These are phyloP conservation scores for Coemansia sp. DNA, from an alignment of 192 early-diverging fungal species.

Conservation along the genomic window DNA sequence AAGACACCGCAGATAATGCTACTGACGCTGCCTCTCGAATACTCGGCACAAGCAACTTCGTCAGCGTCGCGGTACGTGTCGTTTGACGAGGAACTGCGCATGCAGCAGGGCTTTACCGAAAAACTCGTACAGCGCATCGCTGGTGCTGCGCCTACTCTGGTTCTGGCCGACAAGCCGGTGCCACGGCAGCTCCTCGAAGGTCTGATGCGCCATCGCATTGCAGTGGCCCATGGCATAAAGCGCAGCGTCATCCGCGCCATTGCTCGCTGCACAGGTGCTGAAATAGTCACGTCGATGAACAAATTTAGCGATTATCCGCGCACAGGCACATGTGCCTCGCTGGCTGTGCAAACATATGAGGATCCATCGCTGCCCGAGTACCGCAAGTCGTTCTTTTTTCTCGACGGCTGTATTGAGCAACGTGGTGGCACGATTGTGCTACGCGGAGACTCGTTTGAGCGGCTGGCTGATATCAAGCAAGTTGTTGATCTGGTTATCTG, in stretches of 20 bases:
- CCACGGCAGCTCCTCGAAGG: conserved; percentile 84
- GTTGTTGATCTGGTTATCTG: conserved; percentile 81
- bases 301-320: conserved; percentile 70
- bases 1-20: conserved; percentile 78
- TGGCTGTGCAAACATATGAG: conserved; percentile 79
- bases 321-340: conserved; percentile 74
- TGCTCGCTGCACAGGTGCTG: conserved; percentile 82
- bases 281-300: conserved; percentile 81
- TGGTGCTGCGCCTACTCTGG: conserved; percentile 71
- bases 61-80: conserved; percentile 74
- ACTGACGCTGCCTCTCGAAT: conserved; percentile 82
- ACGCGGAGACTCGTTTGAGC: conserved; percentile 73
- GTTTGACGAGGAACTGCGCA: conserved; percentile 75
- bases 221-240: conserved; percentile 85
- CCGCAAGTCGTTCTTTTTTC: conserved; percentile 83
- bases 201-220: conserved; percentile 74
- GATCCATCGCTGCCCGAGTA: conserved; percentile 77
- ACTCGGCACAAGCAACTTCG: conserved; percentile 52
- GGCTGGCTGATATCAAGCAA: conserved; percentile 75
- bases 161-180: conserved; percentile 80
- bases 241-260: conserved; percentile 79
- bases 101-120: conserved; percentile 81
- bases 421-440: conserved; percentile 86
- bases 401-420: conserved; percentile 79
- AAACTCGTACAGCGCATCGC: conserved; percentile 78